These are phyloP conservation scores for Sordariomycetes sp. DNA, from an alignment of 2,329 filamentous ascomycete genomes.

Conservation along the genomic window DNA sequence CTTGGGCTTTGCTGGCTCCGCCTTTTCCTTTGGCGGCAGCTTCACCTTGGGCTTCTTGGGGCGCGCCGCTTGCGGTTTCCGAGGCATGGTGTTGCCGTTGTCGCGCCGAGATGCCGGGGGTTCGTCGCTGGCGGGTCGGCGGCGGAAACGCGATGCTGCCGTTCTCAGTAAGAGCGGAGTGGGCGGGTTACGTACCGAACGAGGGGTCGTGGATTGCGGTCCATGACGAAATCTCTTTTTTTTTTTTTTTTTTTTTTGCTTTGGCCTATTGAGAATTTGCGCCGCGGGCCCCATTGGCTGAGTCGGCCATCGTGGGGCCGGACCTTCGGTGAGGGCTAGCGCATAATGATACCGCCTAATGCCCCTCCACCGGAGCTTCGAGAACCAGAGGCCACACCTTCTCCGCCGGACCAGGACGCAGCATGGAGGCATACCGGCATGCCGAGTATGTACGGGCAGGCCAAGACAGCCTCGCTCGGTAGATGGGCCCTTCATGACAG, in stretches of 20 bases:
- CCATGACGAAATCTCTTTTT: neutral
- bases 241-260: too few species aligned
- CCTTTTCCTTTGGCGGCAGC: too few species aligned
- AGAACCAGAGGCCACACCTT: neutral
- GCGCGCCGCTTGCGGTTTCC: neutral
- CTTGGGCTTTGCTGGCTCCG: neutral
- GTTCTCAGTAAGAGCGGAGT: neutral
- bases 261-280: neutral
- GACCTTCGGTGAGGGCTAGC: neutral
- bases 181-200: neutral
- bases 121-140: neutral
- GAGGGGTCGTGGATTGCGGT: neutral
- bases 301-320: neutral
- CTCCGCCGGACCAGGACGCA: too few species aligned
- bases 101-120: neutral
- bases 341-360: neutral
- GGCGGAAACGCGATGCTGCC: neutral
- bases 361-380: neutral
- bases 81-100: neutral
- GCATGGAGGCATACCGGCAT: too few species aligned
- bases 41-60: neutral
- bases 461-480: too few species aligned
- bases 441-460: too few species aligned
- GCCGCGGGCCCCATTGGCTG: neutral
- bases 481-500: too few species aligned